Percentiles rank a stretch among this genome's conserved stretches.
These are phyloP conservation scores for Penicillium tannophilum DNA, from an alignment of 495 filamentous ascomycete species.

Conservation along the genomic window DNA sequence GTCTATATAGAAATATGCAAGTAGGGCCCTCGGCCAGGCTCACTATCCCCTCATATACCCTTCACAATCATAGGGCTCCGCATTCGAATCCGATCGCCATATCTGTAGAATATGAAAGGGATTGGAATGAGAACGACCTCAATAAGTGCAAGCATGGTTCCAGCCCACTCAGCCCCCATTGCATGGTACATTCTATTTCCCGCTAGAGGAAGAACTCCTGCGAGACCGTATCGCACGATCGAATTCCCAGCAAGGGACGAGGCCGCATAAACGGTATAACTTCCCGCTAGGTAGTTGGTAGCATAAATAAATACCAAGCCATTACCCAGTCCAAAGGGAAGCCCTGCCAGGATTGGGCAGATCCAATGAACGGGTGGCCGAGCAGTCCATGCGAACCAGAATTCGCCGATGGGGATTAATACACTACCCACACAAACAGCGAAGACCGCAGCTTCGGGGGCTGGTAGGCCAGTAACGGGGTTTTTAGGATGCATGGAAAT, in stretches of 20 bases:
- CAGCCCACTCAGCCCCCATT: constrained; percentile 72
- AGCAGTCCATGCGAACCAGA: constrained; percentile 78
- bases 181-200: constrained; percentile 65
- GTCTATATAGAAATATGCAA: too few relatives aligned
- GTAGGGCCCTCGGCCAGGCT: too few relatives aligned
- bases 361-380: constrained; percentile 69
- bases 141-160: constrained; percentile 67
- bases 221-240: constrained; percentile 60
- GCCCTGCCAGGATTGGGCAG: constrained; percentile 67
- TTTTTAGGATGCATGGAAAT: constrained; percentile 68
- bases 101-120: constrained; percentile 73
- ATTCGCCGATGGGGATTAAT: constrained; percentile 64
- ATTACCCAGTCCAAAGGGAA: constrained; percentile 74
- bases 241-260: constrained; percentile 71
- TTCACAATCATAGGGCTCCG: constrained; percentile 61
- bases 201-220: constrained; percentile 72
- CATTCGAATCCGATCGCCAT: constrained; percentile 63
- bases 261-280: constrained; percentile 73
- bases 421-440: constrained; percentile 68
- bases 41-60: constrained; percentile 51
- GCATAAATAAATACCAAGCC: constrained; percentile 72
- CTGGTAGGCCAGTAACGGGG: constrained; percentile 57
- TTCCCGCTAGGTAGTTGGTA: constrained; percentile 67
- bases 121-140: constrained; percentile 70
- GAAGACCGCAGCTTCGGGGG: constrained; percentile 68